phyloP scores from a whole-genome alignment of 2,329 filamentous ascomycete species.

The Cercospora sesami region DNA sequence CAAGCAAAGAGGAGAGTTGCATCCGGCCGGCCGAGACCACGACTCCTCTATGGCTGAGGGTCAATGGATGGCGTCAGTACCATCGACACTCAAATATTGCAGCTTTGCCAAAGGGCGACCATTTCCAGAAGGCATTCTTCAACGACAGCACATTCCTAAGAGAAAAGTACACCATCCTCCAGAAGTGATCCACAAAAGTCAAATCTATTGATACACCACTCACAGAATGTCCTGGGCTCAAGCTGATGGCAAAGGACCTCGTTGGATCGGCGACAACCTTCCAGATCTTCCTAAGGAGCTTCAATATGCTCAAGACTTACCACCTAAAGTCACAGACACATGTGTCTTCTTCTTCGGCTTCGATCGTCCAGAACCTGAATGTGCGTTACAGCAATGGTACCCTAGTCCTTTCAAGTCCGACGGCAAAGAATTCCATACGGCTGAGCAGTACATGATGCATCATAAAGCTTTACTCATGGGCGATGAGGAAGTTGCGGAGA shows the following conservation, averaged over 20 bases:
- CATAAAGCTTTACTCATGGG: constrained; percentile 40
- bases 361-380: constrained; percentile 26
- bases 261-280: constrained; percentile 25
- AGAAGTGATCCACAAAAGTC: background rate
- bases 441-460: constrained; percentile 41
- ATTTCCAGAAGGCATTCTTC: background rate
- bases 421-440: constrained; percentile 25
- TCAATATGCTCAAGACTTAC: constrained; percentile 22
- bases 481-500: constrained; percentile 32
- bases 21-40: constrained; percentile 3
- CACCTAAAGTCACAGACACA: constrained; percentile 26
- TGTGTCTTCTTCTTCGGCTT: constrained; percentile 32
- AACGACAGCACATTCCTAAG: background rate
- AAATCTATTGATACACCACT: background rate
- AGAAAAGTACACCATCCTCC: background rate
- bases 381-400: constrained; percentile 33
- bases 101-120: background rate
- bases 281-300: constrained; percentile 17
- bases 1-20: background rate
- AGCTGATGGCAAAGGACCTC: constrained; percentile 21
- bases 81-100: background rate
- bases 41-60: background rate
- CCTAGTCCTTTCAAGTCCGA: constrained; percentile 24
- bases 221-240: constrained; percentile 16
- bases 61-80: constrained; percentile 1